Evolutionary conservation across 2,329 filamentous ascomycete genomes (phyloP).

Genomic region (Hortaea werneckii): DNA sequence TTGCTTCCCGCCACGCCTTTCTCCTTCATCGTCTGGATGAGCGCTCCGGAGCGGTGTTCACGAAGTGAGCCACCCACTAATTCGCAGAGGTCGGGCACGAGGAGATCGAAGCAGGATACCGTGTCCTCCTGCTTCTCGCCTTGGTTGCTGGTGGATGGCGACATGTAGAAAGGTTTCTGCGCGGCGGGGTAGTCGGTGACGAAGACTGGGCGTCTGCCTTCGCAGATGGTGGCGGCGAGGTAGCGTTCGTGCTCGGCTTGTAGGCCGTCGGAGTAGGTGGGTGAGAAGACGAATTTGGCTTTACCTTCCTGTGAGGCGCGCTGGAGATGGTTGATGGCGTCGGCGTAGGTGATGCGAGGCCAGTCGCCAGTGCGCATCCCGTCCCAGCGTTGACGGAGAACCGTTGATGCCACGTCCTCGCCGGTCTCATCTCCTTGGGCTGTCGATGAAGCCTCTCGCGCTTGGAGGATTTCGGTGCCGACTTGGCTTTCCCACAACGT

Average conservation of each 20-base stretch:
- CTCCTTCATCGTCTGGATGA: conserved; percentile 60
- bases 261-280: conserved; percentile 62
- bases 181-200: conserved; percentile 83
- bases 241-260: conserved; percentile 90
- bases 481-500: conserved; percentile 41
- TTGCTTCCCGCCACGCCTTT: conserved; percentile 45
- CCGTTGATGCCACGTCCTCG: conserved; percentile 23
- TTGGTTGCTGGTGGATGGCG: conserved; percentile 35
- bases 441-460: conserved; percentile 1
- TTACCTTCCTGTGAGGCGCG: conserved; percentile 31
- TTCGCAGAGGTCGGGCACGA: conserved; percentile 78
- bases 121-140: conserved; percentile 35
- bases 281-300: conserved; percentile 54
- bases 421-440: background rate
- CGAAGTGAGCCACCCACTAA: conserved; percentile 82
- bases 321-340: conserved; percentile 62
- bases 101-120: conserved; percentile 81
- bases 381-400: conserved; percentile 61
- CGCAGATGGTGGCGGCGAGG: conserved; percentile 58
- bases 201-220: conserved; percentile 61
- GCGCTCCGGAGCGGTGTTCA: conserved; percentile 61
- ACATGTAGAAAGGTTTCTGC: conserved; percentile 91
- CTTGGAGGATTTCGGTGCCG: conserved; percentile 44
- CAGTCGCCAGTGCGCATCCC: conserved; percentile 62
- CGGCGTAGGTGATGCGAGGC: conserved; percentile 73